Percentiles rank a stretch among this genome's conserved stretches.
Conservation (phyloP, 225 moss, liverwort and hornwort genomes). For the Antitrichia curtipendula region DNA sequence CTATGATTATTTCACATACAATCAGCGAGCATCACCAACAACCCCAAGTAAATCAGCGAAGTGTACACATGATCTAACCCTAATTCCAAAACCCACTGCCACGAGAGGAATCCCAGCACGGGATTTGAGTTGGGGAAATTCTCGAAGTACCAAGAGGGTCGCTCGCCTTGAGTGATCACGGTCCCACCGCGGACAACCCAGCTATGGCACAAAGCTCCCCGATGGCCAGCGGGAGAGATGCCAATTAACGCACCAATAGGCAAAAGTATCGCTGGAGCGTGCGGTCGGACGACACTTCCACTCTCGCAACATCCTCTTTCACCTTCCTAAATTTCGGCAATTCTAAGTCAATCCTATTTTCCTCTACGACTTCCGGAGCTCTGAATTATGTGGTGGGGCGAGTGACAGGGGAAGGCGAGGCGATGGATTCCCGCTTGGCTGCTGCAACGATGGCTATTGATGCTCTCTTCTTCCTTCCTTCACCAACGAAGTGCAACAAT, state of each 20-base stretch:
- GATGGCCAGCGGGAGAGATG: constrained; percentile 82
- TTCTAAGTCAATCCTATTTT: neutral
- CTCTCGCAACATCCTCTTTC: constrained; percentile 10
- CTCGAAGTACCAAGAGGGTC: constrained; percentile 71
- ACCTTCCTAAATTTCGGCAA: neutral
- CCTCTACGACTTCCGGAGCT: constrained; percentile 5
- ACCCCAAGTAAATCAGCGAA: constrained; percentile 61
- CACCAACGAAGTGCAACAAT: neutral
- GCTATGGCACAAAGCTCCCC: constrained; percentile 70
- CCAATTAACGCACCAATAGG: constrained; percentile 45
- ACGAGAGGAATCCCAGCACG: constrained; percentile 74
- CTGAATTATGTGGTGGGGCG: constrained; percentile 2
- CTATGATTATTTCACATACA: too few species aligned
- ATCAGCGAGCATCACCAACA: constrained; percentile 63
- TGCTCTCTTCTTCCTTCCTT: neutral
- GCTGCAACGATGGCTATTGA: neutral
- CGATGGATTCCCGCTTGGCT: neutral
- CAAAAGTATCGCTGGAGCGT: constrained; percentile 11
- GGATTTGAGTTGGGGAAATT: constrained; percentile 73
- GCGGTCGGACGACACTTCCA: constrained; percentile 6
- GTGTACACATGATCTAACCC: constrained; percentile 89
- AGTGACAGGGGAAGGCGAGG: neutral
- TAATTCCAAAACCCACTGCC: constrained; percentile 68
- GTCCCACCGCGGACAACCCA: constrained; percentile 76
- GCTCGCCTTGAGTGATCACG: constrained; percentile 72